phyloP scores from a whole-genome alignment of 805 yeast species.

The Torulaspora quercuum region DNA sequence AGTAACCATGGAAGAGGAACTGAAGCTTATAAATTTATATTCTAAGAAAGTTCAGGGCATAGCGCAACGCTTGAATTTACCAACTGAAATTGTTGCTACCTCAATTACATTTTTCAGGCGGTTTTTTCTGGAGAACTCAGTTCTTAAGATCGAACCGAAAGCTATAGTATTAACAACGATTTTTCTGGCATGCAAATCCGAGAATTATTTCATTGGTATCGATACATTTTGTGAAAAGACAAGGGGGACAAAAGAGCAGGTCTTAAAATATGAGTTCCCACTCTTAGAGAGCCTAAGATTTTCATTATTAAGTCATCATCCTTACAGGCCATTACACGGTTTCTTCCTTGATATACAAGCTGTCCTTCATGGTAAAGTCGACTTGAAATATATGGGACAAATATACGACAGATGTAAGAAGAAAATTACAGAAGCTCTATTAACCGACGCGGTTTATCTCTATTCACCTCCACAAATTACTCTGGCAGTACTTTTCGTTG shows the following conservation, averaged over 20 bases:
- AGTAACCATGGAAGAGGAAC: conserved; percentile 68
- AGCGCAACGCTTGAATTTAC: conserved; percentile 71
- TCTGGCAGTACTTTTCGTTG: conserved; percentile 71
- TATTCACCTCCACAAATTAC: conserved; percentile 97
- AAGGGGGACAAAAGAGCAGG: conserved; percentile 61
- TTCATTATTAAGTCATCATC: conserved; percentile 82
- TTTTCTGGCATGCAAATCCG: conserved; percentile 89
- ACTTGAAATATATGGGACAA: conserved; percentile 57
- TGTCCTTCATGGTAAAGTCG: conserved; percentile 44
- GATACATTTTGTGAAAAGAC: conserved; percentile 71
- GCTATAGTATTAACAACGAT: conserved; percentile 75
- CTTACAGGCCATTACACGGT: conserved; percentile 87
- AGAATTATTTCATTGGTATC: conserved; percentile 83
- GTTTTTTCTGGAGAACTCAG: conserved; percentile 76
- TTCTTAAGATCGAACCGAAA: conserved; percentile 86
- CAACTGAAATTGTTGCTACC: conserved; percentile 84
- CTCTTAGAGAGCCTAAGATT: conserved; percentile 72
- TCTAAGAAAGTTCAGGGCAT: conserved; percentile 67
- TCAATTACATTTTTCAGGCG: conserved; percentile 78
- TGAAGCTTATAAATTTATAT: conserved; percentile 62
- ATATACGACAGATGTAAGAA: conserved; percentile 69
- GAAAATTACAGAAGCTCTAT: conserved; percentile 61
- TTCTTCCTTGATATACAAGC: conserved; percentile 86
- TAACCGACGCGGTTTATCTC: conserved; percentile 71
- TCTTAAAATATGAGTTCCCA: conserved; percentile 75